Evolutionary conservation across 1,139 yeast genomes (phyloP), one percentile per base, ranked within the genome.

Genomic region (Geotrichum fermentans): DNA sequence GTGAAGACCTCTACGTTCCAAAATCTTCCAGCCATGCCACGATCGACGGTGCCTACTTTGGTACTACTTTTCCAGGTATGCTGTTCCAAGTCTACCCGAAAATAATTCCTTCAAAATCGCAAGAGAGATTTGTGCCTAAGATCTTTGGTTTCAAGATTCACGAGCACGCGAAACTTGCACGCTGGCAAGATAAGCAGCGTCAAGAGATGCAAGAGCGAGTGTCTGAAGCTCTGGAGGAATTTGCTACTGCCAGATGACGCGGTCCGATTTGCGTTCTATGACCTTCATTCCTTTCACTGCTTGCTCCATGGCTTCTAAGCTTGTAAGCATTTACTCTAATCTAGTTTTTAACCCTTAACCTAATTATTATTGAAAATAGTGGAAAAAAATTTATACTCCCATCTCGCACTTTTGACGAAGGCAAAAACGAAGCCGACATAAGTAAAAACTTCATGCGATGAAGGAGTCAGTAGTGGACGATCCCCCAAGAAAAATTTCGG

Each of bases 1-100:
- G 98, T 71, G 98, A 92, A 68, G 98, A 94, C 64, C 70, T 92
- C 48, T 92, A 90, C 69, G 83, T 87, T 59, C 98, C 98, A 8
- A 87, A 89, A 62, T 82, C 92, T 6, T 79, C 85, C 2, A 79
- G 96, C 57, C 97, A 89, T 63, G 76, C 90, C 10, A 75, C 81
- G 34, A 83, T 92, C 47, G 98, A 92, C 65, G 97, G 97, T 22
- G 97, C 97, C 0, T 92, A 85, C 67, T 94, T 92, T 62, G 98
- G 98, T 6, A 85, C 97, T 2, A 83, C 95, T 24, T 92, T 92
- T 71, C 97, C 98, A 1, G 97, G 95, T 7, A 88, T 94, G 96
- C 83, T 92, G 60, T 78, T 92, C 67, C 97, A 89, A 64, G 87
- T 88, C 29, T 90, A 83, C 66, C 95, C 97, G 1, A 89, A 86